These are phyloP conservation scores for Phylloporus sp. DNA, from an alignment of 1,284 basidiomycete genomes.

Conservation along the genomic window DNA sequence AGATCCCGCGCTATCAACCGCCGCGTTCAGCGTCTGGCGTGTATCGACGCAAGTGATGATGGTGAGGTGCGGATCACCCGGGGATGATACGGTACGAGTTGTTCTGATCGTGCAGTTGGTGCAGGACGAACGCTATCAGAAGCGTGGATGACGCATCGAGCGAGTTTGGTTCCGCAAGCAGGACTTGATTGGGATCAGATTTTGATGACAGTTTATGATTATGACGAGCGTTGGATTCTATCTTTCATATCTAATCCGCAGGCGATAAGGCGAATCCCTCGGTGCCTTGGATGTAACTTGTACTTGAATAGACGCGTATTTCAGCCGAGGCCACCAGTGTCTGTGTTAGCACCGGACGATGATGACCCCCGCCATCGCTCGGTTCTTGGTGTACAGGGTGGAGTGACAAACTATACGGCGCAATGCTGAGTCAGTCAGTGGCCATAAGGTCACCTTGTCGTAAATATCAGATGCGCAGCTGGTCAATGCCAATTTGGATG, in stretches of 20 bases:
- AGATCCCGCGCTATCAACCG: constrained; percentile 33
- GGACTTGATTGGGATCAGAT: too few species aligned
- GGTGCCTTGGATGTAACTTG: constrained; percentile 15
- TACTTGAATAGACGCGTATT: too few species aligned
- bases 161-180: constrained; percentile 19
- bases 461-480: too few species aligned
- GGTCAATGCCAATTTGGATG: too few species aligned
- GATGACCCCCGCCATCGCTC: too few species aligned
- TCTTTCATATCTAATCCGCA: background rate
- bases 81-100: constrained; percentile 28
- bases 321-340: too few species aligned
- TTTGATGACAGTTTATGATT: constrained; percentile 10
- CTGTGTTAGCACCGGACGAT: too few species aligned
- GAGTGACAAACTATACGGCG: too few species aligned
- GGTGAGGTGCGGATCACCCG: constrained; percentile 42
- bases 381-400: too few species aligned
- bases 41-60: constrained; percentile 30
- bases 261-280: constrained; percentile 15
- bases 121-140: constrained; percentile 35
- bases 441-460: too few species aligned
- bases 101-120: constrained; percentile 34
- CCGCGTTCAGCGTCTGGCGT: constrained; percentile 20
- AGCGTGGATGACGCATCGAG: too few species aligned
- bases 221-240: background rate
- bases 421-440: too few species aligned